Evolutionary conservation across 768 basidiomycete genomes (phyloP), one percentile per base, ranked within the genome.

Genomic region (Agaricus subrufescens): DNA sequence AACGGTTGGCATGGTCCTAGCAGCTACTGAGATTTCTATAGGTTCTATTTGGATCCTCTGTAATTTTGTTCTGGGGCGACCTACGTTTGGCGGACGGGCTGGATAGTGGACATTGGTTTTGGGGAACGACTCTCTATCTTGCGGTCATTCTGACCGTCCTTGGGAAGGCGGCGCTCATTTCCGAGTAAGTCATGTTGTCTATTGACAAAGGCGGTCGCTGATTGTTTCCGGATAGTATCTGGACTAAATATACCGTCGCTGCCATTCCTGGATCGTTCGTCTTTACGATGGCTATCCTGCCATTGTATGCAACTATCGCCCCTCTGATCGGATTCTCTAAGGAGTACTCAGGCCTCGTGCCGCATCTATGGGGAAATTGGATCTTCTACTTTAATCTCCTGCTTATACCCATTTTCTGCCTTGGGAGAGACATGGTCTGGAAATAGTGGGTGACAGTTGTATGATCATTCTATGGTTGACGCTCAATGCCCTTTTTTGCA

Each of bases 221-320:
- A 57, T 40, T 53, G 30, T 40, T 19, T 15, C 54, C 50, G 7
- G 46, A 31, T 57, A 99, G 96, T 63, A 72, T 99, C n/a, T 99
- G 97, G 97, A 99, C 97, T 0, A 98, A 98, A 68, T 99, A 98
- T 66, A 98, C 96, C 11, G 91, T 98, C 47, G 93, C 92, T 40
- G 96, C 97, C 10, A 99, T 99, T 50, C 97, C 96, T 2, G 97
- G 97, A 19, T 98, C 97, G 2, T 97, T 98, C 67, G 69, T 89
- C 37, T 95, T 98, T 73, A 91, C 97, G n/a, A 97, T 98, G 94
- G 63, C 87, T 47, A 93, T 93, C 73, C 79, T 99, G 1, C 96
- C 97, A 0, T 66, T 98, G 0, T 99, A 99, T 67, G 90, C 90
- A 34, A 71, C 86, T 56, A 78, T 97, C 60, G 89, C 97, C 0